phyloP scores from a whole-genome alignment of 73 alveolate species.

The Paramecium pentaurelia region DNA sequence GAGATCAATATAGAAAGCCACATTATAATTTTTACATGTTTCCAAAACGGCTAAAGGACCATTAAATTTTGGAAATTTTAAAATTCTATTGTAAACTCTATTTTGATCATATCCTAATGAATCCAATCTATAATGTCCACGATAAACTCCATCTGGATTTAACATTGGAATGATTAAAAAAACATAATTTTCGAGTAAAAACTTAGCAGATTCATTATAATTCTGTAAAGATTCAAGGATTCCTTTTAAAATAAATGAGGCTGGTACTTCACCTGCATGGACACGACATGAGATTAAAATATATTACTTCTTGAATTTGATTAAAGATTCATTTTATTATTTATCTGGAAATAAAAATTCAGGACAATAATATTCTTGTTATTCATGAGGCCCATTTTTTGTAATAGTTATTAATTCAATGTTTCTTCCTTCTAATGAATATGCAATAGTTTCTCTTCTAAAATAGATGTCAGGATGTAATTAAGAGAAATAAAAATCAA shows the following conservation, averaged over 20 bases:
- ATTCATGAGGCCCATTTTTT: constrained; percentile 57
- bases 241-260: neutral
- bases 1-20: neutral
- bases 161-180: constrained; percentile 92
- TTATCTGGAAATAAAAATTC: constrained; percentile 4
- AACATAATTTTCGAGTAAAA: constrained; percentile 71
- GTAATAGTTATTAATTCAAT: constrained; percentile 79
- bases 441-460: constrained; percentile 72
- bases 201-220: constrained; percentile 51
- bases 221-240: neutral
- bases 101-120: constrained; percentile 30
- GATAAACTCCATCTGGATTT: constrained; percentile 95
- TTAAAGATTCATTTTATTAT: neutral
- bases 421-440: constrained; percentile 71
- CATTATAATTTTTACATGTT: neutral
- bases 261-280: neutral
- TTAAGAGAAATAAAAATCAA: neutral
- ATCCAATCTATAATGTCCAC: constrained; percentile 68
- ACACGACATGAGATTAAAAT: neutral
- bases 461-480: constrained; percentile 43
- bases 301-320: neutral
- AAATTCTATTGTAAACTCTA: constrained; percentile 24
- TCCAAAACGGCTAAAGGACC: neutral
- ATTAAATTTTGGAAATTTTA: neutral
- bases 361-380: neutral